A percentile compares a stretch with the other conserved stretches of the same genome.
Conservation (phyloP, 441 rosid genomes). For the Lepidium campestre region DNA sequence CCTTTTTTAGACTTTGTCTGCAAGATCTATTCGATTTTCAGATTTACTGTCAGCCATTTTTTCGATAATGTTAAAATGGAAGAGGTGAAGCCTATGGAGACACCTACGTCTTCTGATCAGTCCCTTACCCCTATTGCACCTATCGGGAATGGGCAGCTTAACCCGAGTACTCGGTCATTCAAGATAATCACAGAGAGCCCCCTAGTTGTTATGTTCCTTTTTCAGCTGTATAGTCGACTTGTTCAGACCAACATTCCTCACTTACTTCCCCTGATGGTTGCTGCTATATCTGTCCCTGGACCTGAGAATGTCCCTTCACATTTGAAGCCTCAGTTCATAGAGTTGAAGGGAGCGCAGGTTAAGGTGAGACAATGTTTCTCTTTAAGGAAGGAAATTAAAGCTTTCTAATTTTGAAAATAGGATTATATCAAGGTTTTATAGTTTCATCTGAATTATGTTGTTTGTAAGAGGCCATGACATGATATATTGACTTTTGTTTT, state of each 20-base stretch:
- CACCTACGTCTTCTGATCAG: conserved; percentile 42
- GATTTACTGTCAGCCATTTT: conserved; percentile 80
- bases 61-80: conserved; percentile 40
- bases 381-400: neutral
- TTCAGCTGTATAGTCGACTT: conserved; percentile 90
- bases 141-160: conserved; percentile 79
- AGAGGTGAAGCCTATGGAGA: conserved; percentile 33
- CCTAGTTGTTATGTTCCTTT: conserved; percentile 97
- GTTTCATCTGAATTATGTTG: neutral
- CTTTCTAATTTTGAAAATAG: conserved; percentile 1
- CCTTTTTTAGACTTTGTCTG: conserved; percentile 96
- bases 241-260: conserved; percentile 96
- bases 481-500: conserved; percentile 10
- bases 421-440: neutral
- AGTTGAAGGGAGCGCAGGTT: conserved; percentile 98
- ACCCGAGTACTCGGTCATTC: conserved; percentile 92
- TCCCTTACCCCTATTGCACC: conserved; percentile 65
- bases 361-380: conserved; percentile 49
- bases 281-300: conserved; percentile 96
- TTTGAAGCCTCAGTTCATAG: conserved; percentile 84
- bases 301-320: conserved; percentile 89
- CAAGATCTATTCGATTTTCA: conserved; percentile 92
- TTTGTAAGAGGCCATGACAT: neutral
- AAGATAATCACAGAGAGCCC: conserved; percentile 99
- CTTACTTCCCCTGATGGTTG: conserved; percentile 93